These are phyloP conservation scores for Scenedesmus sp. DNA, from an alignment of 163 green algal genomes.

Conservation along the genomic window DNA sequence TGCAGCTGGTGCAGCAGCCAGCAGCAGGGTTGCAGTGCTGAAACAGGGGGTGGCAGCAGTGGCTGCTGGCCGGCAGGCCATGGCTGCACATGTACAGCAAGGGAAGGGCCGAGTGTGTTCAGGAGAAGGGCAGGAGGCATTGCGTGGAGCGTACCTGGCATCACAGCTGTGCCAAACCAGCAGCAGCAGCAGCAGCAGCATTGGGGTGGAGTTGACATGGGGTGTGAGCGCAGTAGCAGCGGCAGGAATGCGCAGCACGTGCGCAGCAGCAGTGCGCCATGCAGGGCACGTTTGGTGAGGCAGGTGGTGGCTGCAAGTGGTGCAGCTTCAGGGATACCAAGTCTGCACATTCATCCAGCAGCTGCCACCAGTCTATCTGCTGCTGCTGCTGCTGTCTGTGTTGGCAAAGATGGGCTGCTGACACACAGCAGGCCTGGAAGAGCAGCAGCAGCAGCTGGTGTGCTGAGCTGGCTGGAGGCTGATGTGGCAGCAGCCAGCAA, in stretches of 20 bases:
- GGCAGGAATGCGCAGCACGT: background rate
- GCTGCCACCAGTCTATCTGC: background rate
- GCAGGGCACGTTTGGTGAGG: background rate
- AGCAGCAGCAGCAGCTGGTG: constrained; percentile 32
- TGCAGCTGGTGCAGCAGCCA: no score
- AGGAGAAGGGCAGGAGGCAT: background rate
- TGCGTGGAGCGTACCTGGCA: background rate
- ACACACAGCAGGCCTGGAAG: background rate
- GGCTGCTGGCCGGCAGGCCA: background rate
- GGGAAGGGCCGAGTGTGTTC: background rate
- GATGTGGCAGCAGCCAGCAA: constrained; percentile 15
- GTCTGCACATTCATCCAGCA: background rate
- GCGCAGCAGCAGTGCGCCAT: background rate
- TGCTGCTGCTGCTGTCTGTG: constrained; percentile 8
- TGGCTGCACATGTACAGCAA: background rate
- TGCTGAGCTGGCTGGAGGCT: constrained; percentile 16
- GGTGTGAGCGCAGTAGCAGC: background rate
- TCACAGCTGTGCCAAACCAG: background rate
- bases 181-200: background rate
- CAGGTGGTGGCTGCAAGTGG: background rate
- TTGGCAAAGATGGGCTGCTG: background rate
- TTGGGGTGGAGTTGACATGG: background rate
- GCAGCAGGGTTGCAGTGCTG: no score
- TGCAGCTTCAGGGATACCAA: background rate
- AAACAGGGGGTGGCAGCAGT: background rate